Evolutionary conservation across 768 basidiomycete species (phyloP).

Genomic region (Auricularia sp.): DNA sequence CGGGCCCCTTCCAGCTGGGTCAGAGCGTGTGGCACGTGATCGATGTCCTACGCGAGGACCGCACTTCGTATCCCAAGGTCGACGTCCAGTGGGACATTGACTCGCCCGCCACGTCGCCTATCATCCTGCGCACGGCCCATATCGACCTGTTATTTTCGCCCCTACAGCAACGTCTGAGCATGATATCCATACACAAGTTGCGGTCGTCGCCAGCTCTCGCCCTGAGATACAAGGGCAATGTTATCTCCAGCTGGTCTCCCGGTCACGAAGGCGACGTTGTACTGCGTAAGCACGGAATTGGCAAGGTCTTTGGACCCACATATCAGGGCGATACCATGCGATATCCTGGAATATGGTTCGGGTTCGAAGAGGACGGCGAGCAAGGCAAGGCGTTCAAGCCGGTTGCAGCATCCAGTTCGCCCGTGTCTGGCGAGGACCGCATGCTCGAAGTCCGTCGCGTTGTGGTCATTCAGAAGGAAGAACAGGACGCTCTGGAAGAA

Average conservation of each 20-base stretch:
- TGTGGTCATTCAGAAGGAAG: constrained; percentile 58
- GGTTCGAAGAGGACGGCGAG: constrained; percentile 61
- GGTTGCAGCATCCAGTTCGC: constrained; percentile 9
- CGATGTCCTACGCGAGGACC: constrained; percentile 52
- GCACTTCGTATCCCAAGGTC: constrained; percentile 66
- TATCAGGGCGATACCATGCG: constrained; percentile 67
- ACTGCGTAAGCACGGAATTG: constrained; percentile 54
- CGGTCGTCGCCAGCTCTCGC: constrained; percentile 59
- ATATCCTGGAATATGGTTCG: constrained; percentile 79
- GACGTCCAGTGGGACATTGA: constrained; percentile 78
- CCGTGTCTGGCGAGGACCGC: constrained; percentile 44
- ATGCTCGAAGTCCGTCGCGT: constrained; percentile 69
- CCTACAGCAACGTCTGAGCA: constrained; percentile 66
- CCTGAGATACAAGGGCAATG: constrained; percentile 53
- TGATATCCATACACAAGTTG: constrained; percentile 60
- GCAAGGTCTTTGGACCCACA: constrained; percentile 70
- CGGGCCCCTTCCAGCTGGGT: constrained; percentile 73
- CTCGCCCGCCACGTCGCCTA: constrained; percentile 54
- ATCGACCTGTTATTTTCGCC: constrained; percentile 80
- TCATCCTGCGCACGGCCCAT: constrained; percentile 72
- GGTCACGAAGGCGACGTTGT: constrained; percentile 30
- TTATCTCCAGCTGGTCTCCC: constrained; percentile 42
- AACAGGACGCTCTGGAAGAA: constrained; percentile 63
- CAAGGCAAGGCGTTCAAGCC: constrained; percentile 42
- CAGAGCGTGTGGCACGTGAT: constrained; percentile 70